These are phyloP conservation scores for Fusarium succisae DNA, from an alignment of 2,329 filamentous ascomycete species.

Conservation along the genomic window DNA sequence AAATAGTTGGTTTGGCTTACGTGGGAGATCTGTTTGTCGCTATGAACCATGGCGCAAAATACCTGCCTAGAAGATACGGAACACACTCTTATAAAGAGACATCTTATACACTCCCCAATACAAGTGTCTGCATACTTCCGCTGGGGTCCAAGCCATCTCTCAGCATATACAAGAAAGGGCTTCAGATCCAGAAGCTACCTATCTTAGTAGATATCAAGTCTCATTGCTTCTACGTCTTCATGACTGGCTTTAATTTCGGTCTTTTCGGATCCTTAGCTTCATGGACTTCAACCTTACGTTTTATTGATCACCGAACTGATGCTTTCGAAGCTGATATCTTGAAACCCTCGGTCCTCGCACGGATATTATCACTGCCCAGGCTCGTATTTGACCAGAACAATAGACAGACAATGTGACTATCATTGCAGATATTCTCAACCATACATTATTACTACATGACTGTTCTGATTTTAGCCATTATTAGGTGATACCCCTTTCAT, in stretches of 20 bases:
- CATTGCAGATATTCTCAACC: background rate
- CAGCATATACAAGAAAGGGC: background rate
- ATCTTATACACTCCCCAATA: background rate
- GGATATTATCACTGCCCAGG: background rate
- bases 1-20: background rate
- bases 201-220: background rate
- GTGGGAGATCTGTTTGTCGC: slow-evolving; percentile 14
- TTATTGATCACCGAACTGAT: background rate
- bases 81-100: background rate
- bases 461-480: background rate
- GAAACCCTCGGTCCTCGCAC: background rate
- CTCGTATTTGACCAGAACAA: background rate
- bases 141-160: background rate
- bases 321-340: background rate
- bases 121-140: background rate
- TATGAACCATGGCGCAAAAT: background rate
- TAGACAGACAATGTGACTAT: background rate
- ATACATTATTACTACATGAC: background rate
- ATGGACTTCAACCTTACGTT: background rate
- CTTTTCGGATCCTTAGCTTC: background rate
- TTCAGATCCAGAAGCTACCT: background rate
- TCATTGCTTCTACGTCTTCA: too few relatives aligned
- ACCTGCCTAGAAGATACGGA: background rate
- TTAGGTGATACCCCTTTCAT: background rate
- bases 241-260: background rate